Evolutionary conservation across 176 grass and related monocot genomes (phyloP), one percentile per base, ranked within the genome.

Genomic region (Carex scoparia): DNA sequence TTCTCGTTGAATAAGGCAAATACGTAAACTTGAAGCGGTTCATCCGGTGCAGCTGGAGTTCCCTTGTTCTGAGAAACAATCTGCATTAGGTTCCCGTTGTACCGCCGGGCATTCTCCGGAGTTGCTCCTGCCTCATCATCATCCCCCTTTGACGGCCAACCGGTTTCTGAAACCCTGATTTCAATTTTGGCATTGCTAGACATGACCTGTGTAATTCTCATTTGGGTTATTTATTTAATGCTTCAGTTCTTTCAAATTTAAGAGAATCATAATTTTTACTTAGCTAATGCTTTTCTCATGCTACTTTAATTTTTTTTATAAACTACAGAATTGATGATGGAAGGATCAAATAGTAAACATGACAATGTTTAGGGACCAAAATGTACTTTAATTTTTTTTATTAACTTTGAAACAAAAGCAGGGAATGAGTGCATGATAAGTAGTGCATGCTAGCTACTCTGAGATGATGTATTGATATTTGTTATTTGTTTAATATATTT

Each of bases 1-100:
- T 97, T 86, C 84, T 97, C 94, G 3, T 97, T 97, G 87, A 97
- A 97, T 6, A 97, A 87, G 6, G 92, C 94, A 87, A 97, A 97
- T 23, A 97, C 94, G 73, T 94, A 97, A 48, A 94, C 92, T 65
- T 86, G 87, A 73, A 97, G 82, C 31, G 94, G 30, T 78, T 92
- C 81, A 0, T 72, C 67, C 0, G 94, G 92, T 19, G 86, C 84
- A 0, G 89, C 86, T n/a, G 94, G 94, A 1, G 94, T 94, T 4
- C 94, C 94, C 61, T 93, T 94, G 66, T 88, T 85, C 73, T 92
- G 48, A 59, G 84, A 86, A 49, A 93, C 84, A 64, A 97, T 54
- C 65, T 86, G 70, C 89, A 97, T 91, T n/a, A 97, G 84, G 87
- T 97, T 94, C 0, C 94, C 87, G 12, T 97, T 97, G 75, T 97